Evolutionary conservation across 2,329 filamentous ascomycete genomes (phyloP).

Genomic region (Hymenoscyphus scutula): DNA sequence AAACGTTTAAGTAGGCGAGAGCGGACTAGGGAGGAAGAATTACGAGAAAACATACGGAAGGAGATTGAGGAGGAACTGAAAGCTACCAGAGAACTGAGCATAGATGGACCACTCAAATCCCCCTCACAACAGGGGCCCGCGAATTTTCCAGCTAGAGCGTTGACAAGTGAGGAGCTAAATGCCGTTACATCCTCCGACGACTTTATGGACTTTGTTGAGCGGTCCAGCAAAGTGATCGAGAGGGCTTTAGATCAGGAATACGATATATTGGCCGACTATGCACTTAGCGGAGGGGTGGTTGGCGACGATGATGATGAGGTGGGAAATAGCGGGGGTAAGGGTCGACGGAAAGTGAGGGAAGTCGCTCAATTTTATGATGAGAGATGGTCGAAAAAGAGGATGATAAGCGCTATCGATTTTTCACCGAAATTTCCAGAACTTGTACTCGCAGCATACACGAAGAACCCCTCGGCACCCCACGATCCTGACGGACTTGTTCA

Average conservation of each 20-base stretch:
- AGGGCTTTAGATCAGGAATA: constrained; percentile 93
- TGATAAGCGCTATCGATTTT: constrained; percentile 94
- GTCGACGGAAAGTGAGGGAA: constrained; percentile 76
- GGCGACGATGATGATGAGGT: constrained; percentile 79
- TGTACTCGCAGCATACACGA: constrained; percentile 91
- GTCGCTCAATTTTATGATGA: constrained; percentile 92
- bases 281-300: constrained; percentile 69
- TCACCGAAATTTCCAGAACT: constrained; percentile 94
- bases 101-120: constrained; percentile 48
- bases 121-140: constrained; percentile 45
- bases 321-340: constrained; percentile 67
- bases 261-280: constrained; percentile 93
- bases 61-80: constrained; percentile 93
- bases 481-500: constrained; percentile 92
- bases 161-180: constrained; percentile 81
- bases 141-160: constrained; percentile 74
- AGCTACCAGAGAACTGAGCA: constrained; percentile 61
- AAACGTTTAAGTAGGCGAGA: constrained; percentile 78
- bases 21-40: constrained; percentile 81
- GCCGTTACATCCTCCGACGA: constrained; percentile 91
- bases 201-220: constrained; percentile 91
- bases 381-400: constrained; percentile 94
- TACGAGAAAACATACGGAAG: constrained; percentile 76
- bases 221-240: constrained; percentile 96
- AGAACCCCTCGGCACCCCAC: constrained; percentile 91